These are phyloP conservation scores for Talaromyces ruber DNA, from an alignment of 495 filamentous ascomycete genomes.

Conservation along the genomic window DNA sequence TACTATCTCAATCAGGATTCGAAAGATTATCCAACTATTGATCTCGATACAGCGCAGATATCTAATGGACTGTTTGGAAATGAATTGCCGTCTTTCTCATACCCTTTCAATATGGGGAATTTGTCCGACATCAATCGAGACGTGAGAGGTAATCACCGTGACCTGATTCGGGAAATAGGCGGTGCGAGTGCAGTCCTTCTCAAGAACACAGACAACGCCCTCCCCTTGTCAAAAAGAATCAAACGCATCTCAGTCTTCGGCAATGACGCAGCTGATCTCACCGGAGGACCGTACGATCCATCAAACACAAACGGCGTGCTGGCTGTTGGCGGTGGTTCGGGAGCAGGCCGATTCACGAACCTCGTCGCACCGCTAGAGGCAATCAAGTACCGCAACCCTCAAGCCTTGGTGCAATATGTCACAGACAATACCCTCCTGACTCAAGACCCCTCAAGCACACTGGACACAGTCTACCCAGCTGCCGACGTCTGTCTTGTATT, in stretches of 20 bases:
- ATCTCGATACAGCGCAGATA: slow-evolving; percentile 68
- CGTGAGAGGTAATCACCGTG: slow-evolving; percentile 66
- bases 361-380: slow-evolving; percentile 47
- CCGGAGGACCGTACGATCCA: slow-evolving; percentile 34
- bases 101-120: slow-evolving; percentile 4
- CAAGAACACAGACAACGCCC: slow-evolving; percentile 66
- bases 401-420: slow-evolving; percentile 28
- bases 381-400: slow-evolving; percentile 45
- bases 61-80: slow-evolving; percentile 42
- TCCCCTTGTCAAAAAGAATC: slow-evolving; percentile 69
- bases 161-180: slow-evolving; percentile 64
- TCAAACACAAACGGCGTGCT: slow-evolving; percentile 41
- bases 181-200: slow-evolving; percentile 75
- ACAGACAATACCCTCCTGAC: slow-evolving; percentile 26
- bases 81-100: not conserved
- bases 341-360: slow-evolving; percentile 36
- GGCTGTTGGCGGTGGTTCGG: slow-evolving; percentile 49
- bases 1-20: slow-evolving; percentile 76
- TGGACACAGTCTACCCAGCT: slow-evolving; percentile 41
- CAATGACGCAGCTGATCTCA: slow-evolving; percentile 44
- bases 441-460: slow-evolving; percentile 10
- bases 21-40: slow-evolving; percentile 62
- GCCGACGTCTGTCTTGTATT: slow-evolving; percentile 51
- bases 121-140: slow-evolving; percentile 27
- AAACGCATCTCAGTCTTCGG: slow-evolving; percentile 52